Base-by-base conservation (phyloP, 1,284 basidiomycete species). In the Flammula alnicola region DNA sequence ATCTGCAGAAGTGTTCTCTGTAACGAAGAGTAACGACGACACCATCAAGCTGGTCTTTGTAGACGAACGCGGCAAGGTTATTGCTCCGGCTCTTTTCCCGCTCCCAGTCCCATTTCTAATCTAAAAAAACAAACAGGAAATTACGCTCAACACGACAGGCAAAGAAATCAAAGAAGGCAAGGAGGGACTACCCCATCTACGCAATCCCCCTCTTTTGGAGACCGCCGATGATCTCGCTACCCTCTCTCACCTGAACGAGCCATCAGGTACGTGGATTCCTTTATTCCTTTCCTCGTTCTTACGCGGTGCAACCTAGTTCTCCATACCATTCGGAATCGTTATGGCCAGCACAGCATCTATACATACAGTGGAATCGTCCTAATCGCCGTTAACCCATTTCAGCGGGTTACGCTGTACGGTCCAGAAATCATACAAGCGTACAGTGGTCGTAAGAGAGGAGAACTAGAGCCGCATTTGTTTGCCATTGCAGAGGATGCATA, bases 401-500 rank as follows among this genome's bases (percentile, higher is more conserved):
- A 94, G 72, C 91, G 88, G 61, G 88, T 95, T 60, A 90, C 91
- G 36, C 84, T 92, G 55, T 96, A 99, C 78, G 93, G 92, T 11
- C 91, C 93, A 11, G 94, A 98, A 64, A 94, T 98, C 65, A 96
- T 99, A 33, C 95, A 99, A 72, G 93, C 95, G 14, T 99, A 99
- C 69, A 92, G 91, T 51, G 95, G 95, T 35, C 78, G 93, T 49
- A 83, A 86, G 63, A 89, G 95, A 70, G 96, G 95, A 35, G 97
- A 99, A 58, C 79, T 98, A 23, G 97, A 99, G 65, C 97, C 97
- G 0, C 97, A 99, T 76, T 71, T 99, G 56, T 99, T 99, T 70
- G 97, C 97, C 20, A 99, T 99, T 61, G 97, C 97, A 10, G 97
- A 99, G 70, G 97, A 99, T 76, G 97, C 97, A 54, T 94, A 99